Evolutionary conservation across 2,329 filamentous ascomycete genomes (phyloP).

Genomic region (Pyricularia sp.): DNA sequence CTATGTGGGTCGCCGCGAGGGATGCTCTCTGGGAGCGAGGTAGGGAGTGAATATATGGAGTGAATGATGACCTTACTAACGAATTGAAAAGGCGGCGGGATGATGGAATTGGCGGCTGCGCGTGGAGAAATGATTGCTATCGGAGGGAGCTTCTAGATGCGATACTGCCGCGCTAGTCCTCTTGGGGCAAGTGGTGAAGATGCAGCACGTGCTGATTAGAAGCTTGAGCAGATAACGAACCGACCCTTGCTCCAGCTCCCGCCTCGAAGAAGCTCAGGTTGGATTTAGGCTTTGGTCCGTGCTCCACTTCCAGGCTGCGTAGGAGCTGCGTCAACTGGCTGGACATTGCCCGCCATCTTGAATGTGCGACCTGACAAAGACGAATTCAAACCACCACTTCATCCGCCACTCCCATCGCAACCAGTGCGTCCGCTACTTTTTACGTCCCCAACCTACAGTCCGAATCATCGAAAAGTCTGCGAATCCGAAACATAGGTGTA

Average conservation of each 20-base stretch:
- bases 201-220: neutral
- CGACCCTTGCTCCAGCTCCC: neutral
- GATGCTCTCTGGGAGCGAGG: neutral
- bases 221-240: neutral
- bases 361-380: neutral
- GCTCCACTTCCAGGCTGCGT: constrained; percentile 5
- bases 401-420: neutral
- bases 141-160: neutral
- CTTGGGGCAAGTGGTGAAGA: neutral
- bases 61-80: neutral
- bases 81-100: neutral
- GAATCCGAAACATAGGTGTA: neutral
- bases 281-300: neutral
- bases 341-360: neutral
- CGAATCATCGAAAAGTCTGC: neutral
- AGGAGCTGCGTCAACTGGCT: constrained; percentile 4
- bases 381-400: neutral
- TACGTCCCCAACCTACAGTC: neutral
- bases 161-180: neutral
- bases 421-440: neutral
- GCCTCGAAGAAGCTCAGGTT: neutral
- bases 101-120: neutral
- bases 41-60: neutral
- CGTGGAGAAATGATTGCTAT: neutral
- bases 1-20: neutral